A percentile compares a stretch with the other conserved stretches of the same genome.
Evolutionary conservation across 192 early-diverging fungal species (phyloP).

Genomic region (Coemansia brasiliensis): DNA sequence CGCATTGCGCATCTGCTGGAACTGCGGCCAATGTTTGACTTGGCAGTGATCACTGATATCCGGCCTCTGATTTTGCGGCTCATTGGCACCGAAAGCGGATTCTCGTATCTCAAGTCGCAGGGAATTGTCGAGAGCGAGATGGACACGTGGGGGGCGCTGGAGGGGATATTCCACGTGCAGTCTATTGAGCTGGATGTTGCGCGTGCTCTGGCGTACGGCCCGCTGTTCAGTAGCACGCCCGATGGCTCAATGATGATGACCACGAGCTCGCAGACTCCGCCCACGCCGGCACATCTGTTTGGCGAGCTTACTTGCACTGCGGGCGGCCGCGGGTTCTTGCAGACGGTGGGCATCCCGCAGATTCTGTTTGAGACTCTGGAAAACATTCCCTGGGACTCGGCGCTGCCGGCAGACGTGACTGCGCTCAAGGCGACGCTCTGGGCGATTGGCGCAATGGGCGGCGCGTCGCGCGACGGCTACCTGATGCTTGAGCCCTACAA

Average conservation of each 20-base stretch:
- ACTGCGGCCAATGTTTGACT: slow-evolving; percentile 45
- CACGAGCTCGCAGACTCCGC: slow-evolving; percentile 43
- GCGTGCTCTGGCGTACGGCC: slow-evolving; percentile 47
- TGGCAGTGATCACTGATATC: slow-evolving; percentile 48
- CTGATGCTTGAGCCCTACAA: slow-evolving; percentile 40
- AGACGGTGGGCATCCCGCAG: slow-evolving; percentile 28
- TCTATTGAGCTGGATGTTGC: slow-evolving; percentile 49
- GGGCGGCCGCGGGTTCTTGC: slow-evolving; percentile 33
- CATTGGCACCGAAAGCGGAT: slow-evolving; percentile 38
- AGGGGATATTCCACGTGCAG: slow-evolving; percentile 52
- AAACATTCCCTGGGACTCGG: slow-evolving; percentile 50
- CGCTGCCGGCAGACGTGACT: slow-evolving; percentile 26
- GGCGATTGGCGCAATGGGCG: slow-evolving; percentile 53
- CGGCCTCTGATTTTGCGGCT: slow-evolving; percentile 43
- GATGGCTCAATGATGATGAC: slow-evolving; percentile 52
- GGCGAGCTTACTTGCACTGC: slow-evolving; percentile 37
- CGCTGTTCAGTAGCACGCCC: slow-evolving; percentile 47
- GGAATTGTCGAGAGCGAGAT: slow-evolving; percentile 52
- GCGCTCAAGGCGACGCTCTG: slow-evolving; percentile 55
- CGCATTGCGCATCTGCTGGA: slow-evolving; percentile 33
- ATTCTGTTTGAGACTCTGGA: slow-evolving; percentile 52
- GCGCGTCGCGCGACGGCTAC: slow-evolving; percentile 37
- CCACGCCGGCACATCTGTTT: slow-evolving; percentile 52
- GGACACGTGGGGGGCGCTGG: slow-evolving; percentile 51
- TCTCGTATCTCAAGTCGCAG: slow-evolving; percentile 30